Base-by-base conservation (phyloP, 2,329 filamentous ascomycete species). In the Colletotrichum cordylinicola region DNA sequence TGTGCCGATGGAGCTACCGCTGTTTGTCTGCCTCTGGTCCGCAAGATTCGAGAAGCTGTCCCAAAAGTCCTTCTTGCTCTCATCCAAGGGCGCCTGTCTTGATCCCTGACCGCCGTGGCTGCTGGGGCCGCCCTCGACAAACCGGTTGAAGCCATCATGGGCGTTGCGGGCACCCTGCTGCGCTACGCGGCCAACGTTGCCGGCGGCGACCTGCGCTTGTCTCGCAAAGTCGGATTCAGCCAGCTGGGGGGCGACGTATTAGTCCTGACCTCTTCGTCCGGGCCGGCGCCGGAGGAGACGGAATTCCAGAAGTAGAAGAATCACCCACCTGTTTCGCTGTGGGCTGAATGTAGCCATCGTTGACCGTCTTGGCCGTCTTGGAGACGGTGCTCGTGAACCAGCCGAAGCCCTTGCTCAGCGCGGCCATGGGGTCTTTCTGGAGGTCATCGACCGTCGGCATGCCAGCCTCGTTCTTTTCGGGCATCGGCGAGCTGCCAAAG, bases 381-480 rank as follows among this genome's bases (percentile, higher is more conserved):
- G 93, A 93, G 56, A 98, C 95, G 15, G 95, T 96, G 39, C 92
- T 94, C 21, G 95, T 91, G 82, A 98, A 95, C 96, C 97, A 98
- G 10, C 96, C 96, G 81, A 98, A 98, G 0, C 96, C 95, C 85
- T 98, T 98, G 33, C 93, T 95, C 80, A 99, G 85, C 18, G 96
- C 96, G 2, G 92, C 96, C 77, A 98, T 89, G 0, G 97, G 96
- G 83, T 99, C 97, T 82, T 93, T 94, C 84, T 98, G 95, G 82
- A 98, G 91, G 70, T 98, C 96, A 70, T 97, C 94, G n/a, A 97
- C 87, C 15, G 92, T 92, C 0, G 94, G 94, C 31, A 94, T 86
- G 13, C 84, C 85, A 15, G 86, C 86, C 67, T 83, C 84, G 56
- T 83, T 84, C 39, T 84, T 84, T 70, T 88, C 85, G 21, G 91